Evolutionary conservation across 441 rosid species (phyloP).

Genomic region (Pelargonium citronellum): DNA sequence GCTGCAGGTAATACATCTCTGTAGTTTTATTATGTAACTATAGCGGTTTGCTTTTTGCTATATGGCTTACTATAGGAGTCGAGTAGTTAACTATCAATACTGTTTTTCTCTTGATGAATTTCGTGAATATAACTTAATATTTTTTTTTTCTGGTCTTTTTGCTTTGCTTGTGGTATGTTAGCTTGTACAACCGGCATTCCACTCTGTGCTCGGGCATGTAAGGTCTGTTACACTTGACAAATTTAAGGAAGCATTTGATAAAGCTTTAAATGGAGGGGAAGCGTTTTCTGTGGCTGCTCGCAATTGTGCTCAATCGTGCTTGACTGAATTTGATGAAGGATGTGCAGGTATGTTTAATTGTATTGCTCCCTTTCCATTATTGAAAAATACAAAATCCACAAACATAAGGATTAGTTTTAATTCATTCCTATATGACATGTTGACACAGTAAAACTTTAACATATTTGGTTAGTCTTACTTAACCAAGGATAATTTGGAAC

Average conservation of each 20-base stretch:
- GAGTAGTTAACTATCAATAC: neutral
- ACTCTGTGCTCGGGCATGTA: constrained; percentile 19
- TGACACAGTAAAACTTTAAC: neutral
- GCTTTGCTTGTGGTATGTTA: constrained; percentile 7
- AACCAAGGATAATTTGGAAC: constrained; percentile 7
- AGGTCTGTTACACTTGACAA: constrained; percentile 18
- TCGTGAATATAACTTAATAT: neutral
- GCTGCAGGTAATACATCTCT: constrained; percentile 58
- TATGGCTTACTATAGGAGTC: neutral
- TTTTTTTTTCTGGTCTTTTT: neutral
- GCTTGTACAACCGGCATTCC: constrained; percentile 25
- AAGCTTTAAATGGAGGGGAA: constrained; percentile 20
- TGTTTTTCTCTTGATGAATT: neutral
- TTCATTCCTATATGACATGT: neutral
- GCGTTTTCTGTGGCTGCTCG: constrained; percentile 21
- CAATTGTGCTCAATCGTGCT: constrained; percentile 6
- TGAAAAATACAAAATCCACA: neutral
- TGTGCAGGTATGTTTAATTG: constrained; percentile 18
- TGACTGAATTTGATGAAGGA: constrained; percentile 22
- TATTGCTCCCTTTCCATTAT: neutral
- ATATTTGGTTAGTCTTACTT: neutral
- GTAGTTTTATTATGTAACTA: neutral
- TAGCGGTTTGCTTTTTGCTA: neutral
- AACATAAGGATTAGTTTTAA: neutral
- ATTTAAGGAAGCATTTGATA: constrained; percentile 23